Conservation (phyloP, 2,329 filamentous ascomycete genomes). For the Curvularia eragrostidis region DNA sequence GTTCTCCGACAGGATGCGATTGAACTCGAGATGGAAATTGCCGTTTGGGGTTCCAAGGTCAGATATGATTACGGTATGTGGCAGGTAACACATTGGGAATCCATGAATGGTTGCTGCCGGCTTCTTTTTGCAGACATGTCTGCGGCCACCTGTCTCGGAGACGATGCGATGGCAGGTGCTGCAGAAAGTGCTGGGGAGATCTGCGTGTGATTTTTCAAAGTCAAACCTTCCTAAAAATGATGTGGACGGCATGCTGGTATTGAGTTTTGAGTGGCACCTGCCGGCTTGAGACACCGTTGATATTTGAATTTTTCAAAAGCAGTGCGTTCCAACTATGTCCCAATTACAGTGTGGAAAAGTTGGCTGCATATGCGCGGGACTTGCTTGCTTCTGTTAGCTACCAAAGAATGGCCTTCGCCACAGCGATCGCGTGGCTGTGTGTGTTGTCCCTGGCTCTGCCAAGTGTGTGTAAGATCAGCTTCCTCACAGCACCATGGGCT, state of each 20-base stretch:
- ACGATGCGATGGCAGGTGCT: constrained; percentile 4
- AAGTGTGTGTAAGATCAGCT: neutral
- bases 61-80: constrained; percentile 17
- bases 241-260: constrained; percentile 3
- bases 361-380: neutral
- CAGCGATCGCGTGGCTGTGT: neutral
- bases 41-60: constrained; percentile 13
- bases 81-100: constrained; percentile 10
- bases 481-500: constrained; percentile 1
- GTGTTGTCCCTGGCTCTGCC: neutral
- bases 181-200: constrained; percentile 3
- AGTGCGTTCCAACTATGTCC: neutral
- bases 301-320: constrained; percentile 2
- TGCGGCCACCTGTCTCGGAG: neutral
- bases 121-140: constrained; percentile 6
- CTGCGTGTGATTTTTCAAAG: neutral
- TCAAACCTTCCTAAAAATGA: constrained; percentile 6
- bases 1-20: constrained; percentile 18
- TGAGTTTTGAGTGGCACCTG: neutral
- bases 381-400: neutral
- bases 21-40: constrained; percentile 13
- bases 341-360: neutral
- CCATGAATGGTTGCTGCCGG: neutral
- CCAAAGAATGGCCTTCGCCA: neutral
- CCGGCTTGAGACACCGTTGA: neutral